Conservation (phyloP, 768 basidiomycete species). For the Suillus subaureus region DNA sequence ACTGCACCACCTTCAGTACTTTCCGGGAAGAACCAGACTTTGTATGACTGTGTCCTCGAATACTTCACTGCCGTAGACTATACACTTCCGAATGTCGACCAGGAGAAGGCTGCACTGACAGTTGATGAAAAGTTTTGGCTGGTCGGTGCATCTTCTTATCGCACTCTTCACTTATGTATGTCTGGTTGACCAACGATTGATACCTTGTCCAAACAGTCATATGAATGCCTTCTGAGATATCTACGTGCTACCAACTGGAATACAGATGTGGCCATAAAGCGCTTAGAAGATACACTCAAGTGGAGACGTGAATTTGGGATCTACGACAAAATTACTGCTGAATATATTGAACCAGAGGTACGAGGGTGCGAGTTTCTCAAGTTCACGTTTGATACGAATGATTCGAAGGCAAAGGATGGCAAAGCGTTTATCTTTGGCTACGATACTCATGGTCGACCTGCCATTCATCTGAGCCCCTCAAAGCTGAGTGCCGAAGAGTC, state of each 20-base stretch:
- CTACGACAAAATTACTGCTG: slow-evolving; percentile 62
- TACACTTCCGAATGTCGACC: slow-evolving; percentile 46
- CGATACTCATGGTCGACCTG: slow-evolving; percentile 66
- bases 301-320: slow-evolving; percentile 85
- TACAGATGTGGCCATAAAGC: slow-evolving; percentile 52
- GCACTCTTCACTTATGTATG: background rate
- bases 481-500: slow-evolving; percentile 78
- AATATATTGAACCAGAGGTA: slow-evolving; percentile 76
- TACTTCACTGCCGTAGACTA: slow-evolving; percentile 61
- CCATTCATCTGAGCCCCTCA: slow-evolving; percentile 64
- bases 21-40: slow-evolving; percentile 45
- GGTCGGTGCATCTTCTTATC: slow-evolving; percentile 36
- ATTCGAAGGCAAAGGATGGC: slow-evolving; percentile 68
- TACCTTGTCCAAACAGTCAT: slow-evolving; percentile 41
- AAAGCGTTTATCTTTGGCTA: slow-evolving; percentile 81
- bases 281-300: slow-evolving; percentile 70
- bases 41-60: slow-evolving; percentile 56
- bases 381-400: background rate
- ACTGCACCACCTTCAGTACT: slow-evolving; percentile 39
- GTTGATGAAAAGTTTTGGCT: slow-evolving; percentile 83
- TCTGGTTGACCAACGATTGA: background rate
- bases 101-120: slow-evolving; percentile 46
- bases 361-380: slow-evolving; percentile 14
- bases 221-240: slow-evolving; percentile 77
- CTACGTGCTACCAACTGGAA: slow-evolving; percentile 81